These are phyloP conservation scores for Russula ochroleuca DNA, from an alignment of 768 basidiomycete genomes.

Conservation along the genomic window DNA sequence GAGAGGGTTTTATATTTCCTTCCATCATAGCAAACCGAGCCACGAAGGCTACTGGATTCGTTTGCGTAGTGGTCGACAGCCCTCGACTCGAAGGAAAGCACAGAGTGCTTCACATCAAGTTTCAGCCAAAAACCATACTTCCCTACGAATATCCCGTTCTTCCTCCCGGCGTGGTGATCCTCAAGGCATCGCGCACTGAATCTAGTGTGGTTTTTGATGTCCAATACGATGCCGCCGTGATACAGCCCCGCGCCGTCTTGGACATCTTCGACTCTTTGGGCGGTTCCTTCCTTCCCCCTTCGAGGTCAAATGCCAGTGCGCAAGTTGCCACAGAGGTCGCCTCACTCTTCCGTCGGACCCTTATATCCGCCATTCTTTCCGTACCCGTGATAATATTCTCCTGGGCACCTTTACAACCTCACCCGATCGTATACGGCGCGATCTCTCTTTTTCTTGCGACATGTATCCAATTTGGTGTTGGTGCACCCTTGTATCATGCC, in stretches of 20 bases:
- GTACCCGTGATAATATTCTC: constrained; percentile 43
- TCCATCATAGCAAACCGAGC: constrained; percentile 16
- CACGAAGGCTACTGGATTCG: constrained; percentile 17
- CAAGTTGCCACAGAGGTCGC: constrained; percentile 36
- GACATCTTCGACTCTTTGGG: constrained; percentile 28
- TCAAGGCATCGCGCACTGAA: background rate
- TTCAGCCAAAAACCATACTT: background rate
- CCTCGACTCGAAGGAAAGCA: constrained; percentile 4
- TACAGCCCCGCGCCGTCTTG: constrained; percentile 37
- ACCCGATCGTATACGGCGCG: constrained; percentile 36
- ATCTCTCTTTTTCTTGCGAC: constrained; percentile 40
- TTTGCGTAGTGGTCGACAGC: constrained; percentile 10
- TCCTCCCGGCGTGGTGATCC: constrained; percentile 12
- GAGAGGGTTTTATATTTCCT: constrained; percentile 16
- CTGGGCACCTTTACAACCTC: constrained; percentile 39
- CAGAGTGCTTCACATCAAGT: constrained; percentile 17
- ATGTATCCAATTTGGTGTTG: constrained; percentile 37
- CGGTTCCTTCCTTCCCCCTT: constrained; percentile 30
- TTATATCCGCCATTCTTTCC: constrained; percentile 34
- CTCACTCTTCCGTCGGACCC: constrained; percentile 33
- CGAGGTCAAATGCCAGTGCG: constrained; percentile 29
- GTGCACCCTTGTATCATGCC: constrained; percentile 37
- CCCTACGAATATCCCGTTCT: background rate
- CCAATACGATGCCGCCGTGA: constrained; percentile 30
- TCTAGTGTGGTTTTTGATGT: constrained; percentile 11